phyloP scores from a whole-genome alignment of 1,284 basidiomycete species.

The Malassezia furfur region DNA sequence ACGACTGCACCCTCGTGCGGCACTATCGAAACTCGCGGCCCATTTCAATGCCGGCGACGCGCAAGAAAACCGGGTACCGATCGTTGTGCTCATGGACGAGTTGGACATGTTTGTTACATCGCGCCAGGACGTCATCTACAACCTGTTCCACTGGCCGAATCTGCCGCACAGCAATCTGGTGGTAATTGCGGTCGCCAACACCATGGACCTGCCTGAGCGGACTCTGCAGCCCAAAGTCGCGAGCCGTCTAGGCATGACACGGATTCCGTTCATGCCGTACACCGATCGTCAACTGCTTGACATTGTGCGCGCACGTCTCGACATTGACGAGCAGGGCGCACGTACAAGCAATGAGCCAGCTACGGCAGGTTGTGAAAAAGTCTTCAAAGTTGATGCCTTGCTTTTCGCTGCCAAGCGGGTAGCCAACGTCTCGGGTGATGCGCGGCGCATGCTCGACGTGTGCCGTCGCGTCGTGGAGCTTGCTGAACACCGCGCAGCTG shows the following conservation, averaged over 20 bases:
- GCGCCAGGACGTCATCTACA: constrained; percentile 96
- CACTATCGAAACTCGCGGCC: constrained; percentile 24
- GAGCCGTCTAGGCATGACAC: constrained; percentile 84
- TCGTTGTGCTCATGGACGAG: constrained; percentile 95
- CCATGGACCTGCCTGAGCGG: constrained; percentile 93
- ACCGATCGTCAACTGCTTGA: constrained; percentile 67
- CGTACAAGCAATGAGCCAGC: constrained; percentile 10
- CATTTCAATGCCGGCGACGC: constrained; percentile 27
- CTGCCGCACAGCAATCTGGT: constrained; percentile 74
- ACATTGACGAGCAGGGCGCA: constrained; percentile 22
- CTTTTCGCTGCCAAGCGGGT: constrained; percentile 84
- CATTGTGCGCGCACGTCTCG: constrained; percentile 74
- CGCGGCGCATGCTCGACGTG: constrained; percentile 82
- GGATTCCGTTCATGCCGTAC: constrained; percentile 92
- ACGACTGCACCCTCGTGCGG: constrained; percentile 31
- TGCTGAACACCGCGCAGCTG: constrained; percentile 20
- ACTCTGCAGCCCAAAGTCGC: constrained; percentile 83
- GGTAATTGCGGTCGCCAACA: constrained; percentile 94
- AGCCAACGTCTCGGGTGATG: constrained; percentile 86
- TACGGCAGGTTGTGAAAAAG: constrained; percentile 56
- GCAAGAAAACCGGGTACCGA: constrained; percentile 47
- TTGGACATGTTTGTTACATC: constrained; percentile 88
- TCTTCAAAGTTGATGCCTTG: constrained; percentile 62
- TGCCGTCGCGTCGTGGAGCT: constrained; percentile 55
- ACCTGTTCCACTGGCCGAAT: constrained; percentile 99